Percentiles rank a stretch among this genome's conserved stretches.
phyloP scores from a whole-genome alignment of 768 basidiomycete genomes.

The Paxillus rubicundulus region DNA sequence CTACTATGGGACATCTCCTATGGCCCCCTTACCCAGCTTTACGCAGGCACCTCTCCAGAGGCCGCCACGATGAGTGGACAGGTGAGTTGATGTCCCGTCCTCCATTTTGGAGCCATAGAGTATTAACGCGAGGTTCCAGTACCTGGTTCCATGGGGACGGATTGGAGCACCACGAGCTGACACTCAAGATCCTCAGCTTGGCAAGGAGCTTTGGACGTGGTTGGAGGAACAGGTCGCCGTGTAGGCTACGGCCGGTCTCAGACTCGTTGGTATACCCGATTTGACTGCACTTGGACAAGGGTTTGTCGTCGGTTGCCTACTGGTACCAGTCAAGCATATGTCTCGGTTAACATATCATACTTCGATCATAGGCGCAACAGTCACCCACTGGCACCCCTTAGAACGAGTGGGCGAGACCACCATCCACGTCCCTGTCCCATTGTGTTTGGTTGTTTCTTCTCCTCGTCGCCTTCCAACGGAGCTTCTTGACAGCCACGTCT shows the following conservation, averaged over 20 bases:
- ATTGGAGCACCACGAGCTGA: constrained; percentile 20
- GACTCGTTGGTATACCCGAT: too few species aligned
- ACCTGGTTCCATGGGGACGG: constrained; percentile 44
- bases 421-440: too few species aligned
- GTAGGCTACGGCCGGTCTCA: background rate
- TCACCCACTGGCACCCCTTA: too few species aligned
- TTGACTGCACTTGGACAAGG: too few species aligned
- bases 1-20: constrained; percentile 18
- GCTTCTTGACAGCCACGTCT: too few species aligned
- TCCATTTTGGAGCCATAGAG: background rate
- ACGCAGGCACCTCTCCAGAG: constrained; percentile 38
- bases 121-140: constrained; percentile 23
- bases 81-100: constrained; percentile 19
- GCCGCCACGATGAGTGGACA: constrained; percentile 32
- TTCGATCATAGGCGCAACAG: too few species aligned
- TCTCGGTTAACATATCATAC: too few species aligned
- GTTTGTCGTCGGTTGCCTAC: too few species aligned
- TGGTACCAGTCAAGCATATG: too few species aligned
- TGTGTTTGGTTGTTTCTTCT: too few species aligned
- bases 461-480: too few species aligned
- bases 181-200: constrained; percentile 30
- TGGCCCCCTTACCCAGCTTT: constrained; percentile 36
- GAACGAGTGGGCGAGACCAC: too few species aligned
- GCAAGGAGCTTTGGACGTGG: constrained; percentile 42
- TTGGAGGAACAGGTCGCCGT: constrained; percentile 41